These are phyloP conservation scores for Tieghemiomyces parasiticus DNA, from an alignment of 192 early-diverging fungal genomes.

Conservation along the genomic window DNA sequence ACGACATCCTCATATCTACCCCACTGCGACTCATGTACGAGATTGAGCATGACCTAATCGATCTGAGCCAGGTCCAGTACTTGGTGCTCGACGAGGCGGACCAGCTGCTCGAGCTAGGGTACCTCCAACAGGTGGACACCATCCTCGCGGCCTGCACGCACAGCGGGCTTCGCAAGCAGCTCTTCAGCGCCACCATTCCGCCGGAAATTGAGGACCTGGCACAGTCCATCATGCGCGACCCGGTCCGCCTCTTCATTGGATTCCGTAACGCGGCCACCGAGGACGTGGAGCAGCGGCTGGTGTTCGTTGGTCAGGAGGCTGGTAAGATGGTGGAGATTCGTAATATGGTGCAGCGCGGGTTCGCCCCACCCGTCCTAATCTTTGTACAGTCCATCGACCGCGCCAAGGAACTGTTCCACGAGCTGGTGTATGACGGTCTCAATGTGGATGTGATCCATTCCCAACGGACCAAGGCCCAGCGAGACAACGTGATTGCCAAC, in stretches of 20 bases:
- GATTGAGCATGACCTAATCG: slow-evolving; percentile 60
- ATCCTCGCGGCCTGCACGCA: slow-evolving; percentile 75
- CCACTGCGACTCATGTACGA: slow-evolving; percentile 84
- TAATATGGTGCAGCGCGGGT: slow-evolving; percentile 59
- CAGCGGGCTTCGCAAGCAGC: slow-evolving; percentile 50
- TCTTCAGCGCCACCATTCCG: slow-evolving; percentile 93
- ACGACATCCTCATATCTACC: slow-evolving; percentile 87
- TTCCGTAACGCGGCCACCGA: slow-evolving; percentile 81
- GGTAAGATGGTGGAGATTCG: slow-evolving; percentile 90
- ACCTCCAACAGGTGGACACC: slow-evolving; percentile 77
- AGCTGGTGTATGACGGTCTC: slow-evolving; percentile 93
- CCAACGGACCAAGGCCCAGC: slow-evolving; percentile 83
- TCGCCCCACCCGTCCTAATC: slow-evolving; percentile 87
- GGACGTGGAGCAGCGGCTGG: slow-evolving; percentile 74
- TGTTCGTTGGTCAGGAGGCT: slow-evolving; percentile 84
- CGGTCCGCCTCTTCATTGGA: slow-evolving; percentile 79
- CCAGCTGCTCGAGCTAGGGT: slow-evolving; percentile 64
- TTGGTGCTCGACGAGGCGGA: slow-evolving; percentile 79
- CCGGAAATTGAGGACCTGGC: slow-evolving; percentile 84
- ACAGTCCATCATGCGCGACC: slow-evolving; percentile 77
- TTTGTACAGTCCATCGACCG: slow-evolving; percentile 97
- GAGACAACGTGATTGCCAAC: slow-evolving; percentile 77
- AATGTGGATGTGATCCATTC: slow-evolving; percentile 98
- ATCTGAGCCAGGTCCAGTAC: slow-evolving; percentile 55
- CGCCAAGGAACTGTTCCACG: slow-evolving; percentile 90